Percentiles rank a stretch among this genome's conserved stretches.
Evolutionary conservation across 352 stramenopile species (phyloP).

Genomic region (Pythium phragmiticola): DNA sequence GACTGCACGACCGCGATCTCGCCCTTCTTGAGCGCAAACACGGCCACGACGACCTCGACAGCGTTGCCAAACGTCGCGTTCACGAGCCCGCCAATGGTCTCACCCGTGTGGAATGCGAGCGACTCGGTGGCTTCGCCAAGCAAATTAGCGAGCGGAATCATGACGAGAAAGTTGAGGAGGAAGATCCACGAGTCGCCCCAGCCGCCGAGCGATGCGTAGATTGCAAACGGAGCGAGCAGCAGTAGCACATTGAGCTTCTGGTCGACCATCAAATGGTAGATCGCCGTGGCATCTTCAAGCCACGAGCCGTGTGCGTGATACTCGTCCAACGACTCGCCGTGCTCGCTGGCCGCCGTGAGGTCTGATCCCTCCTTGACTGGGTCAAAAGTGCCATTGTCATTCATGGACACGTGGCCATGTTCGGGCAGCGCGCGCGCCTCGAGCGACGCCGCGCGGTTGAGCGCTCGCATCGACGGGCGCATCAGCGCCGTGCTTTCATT

Average conservation of each 20-base stretch:
- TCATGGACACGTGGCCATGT: background rate
- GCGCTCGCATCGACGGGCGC: slow-evolving; percentile 1
- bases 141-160: slow-evolving; percentile 95
- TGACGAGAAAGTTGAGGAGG: slow-evolving; percentile 95
- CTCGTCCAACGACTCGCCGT: background rate
- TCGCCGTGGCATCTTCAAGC: slow-evolving; percentile 42
- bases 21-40: slow-evolving; percentile 91
- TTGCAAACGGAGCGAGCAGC: slow-evolving; percentile 49
- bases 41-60: slow-evolving; percentile 95
- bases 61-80: slow-evolving; percentile 99
- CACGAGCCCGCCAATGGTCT: slow-evolving; percentile 96
- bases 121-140: slow-evolving; percentile 97
- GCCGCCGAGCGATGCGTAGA: slow-evolving; percentile 57
- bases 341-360: background rate
- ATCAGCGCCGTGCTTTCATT: slow-evolving; percentile 43
- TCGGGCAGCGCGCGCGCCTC: slow-evolving; percentile 5
- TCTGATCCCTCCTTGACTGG: slow-evolving; percentile 4
- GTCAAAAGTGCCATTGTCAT: background rate
- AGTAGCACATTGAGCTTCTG: slow-evolving; percentile 76
- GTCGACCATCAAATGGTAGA: slow-evolving; percentile 42
- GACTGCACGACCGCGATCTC: slow-evolving; percentile 97
- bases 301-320: slow-evolving; percentile 5
- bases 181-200: slow-evolving; percentile 89
- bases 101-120: slow-evolving; percentile 95
- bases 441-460: slow-evolving; percentile 25